Conservation (phyloP, 495 filamentous ascomycete genomes). For the Annulohypoxylon maeteangense region DNA sequence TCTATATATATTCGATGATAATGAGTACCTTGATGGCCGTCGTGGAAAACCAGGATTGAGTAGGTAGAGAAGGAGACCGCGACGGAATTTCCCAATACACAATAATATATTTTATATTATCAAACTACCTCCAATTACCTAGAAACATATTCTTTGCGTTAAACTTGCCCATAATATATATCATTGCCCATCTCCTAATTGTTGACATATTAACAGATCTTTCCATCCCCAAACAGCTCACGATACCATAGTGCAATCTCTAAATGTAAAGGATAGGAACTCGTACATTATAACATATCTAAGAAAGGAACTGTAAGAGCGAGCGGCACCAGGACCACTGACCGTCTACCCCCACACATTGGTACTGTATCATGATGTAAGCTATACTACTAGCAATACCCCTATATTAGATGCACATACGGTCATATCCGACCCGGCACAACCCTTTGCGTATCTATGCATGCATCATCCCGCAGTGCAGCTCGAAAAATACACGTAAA, state of each 20-base stretch:
- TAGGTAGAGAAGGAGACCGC: too few species aligned
- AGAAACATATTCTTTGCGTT: too few species aligned
- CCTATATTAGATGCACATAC: slow-evolving; percentile 5
- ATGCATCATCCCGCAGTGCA: slow-evolving; percentile 29
- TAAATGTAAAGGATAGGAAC: too few species aligned
- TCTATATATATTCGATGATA: neutral
- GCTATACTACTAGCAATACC: slow-evolving; percentile 2
- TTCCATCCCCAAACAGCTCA: too few species aligned
- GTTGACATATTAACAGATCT: too few species aligned
- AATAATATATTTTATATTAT: too few species aligned
- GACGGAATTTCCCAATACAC: too few species aligned
- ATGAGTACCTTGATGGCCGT: neutral
- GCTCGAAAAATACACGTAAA: slow-evolving; percentile 28
- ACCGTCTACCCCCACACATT: slow-evolving; percentile 13
- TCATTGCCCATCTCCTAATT: too few species aligned
- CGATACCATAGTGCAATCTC: too few species aligned
- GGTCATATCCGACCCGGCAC: slow-evolving; percentile 19
- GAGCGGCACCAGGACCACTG: slow-evolving; percentile 9
- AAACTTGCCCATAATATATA: too few species aligned
- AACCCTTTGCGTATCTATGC: slow-evolving; percentile 23
- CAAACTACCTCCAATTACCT: too few species aligned
- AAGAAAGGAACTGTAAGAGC: slow-evolving; percentile 15
- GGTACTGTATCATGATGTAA: slow-evolving; percentile 14
- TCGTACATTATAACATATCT: too few species aligned
- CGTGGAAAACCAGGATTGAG: neutral